These are phyloP conservation scores for Tremellales sp. DNA, from an alignment of 1,284 basidiomycete genomes.

Conservation along the genomic window DNA sequence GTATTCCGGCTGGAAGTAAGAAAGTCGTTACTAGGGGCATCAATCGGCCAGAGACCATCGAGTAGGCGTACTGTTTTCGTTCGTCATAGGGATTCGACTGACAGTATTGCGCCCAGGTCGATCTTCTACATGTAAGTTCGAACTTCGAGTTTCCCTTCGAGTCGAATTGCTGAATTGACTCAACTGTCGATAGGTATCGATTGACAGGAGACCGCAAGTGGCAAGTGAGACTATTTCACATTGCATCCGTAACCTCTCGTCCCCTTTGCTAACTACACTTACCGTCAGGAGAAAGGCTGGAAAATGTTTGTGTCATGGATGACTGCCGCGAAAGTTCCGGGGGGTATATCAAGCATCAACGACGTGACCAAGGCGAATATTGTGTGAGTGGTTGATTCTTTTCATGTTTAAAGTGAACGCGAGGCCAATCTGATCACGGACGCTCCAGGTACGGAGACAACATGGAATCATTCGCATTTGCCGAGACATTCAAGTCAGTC, in stretches of 20 bases:
- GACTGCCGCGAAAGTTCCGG: conserved; percentile 42
- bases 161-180: neutral
- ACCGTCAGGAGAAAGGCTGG: conserved; percentile 59
- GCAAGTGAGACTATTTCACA: conserved; percentile 45
- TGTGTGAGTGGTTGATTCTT: no score
- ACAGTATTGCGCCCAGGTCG: no score
- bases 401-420: no score
- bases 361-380: conserved; percentile 50
- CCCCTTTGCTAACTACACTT: no score
- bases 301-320: conserved; percentile 58
- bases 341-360: conserved; percentile 48
- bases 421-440: no score
- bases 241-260: no score
- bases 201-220: conserved; percentile 55
- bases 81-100: no score
- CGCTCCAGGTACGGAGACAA: conserved; percentile 32
- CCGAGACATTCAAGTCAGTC: conserved; percentile 54
- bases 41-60: conserved; percentile 57
- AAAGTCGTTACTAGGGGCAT: conserved; percentile 35
- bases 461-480: conserved; percentile 56
- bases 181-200: conserved; percentile 51
- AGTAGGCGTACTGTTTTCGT: no score
- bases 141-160: neutral
- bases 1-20: conserved; percentile 37
- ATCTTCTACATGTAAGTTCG: conserved; percentile 51